These are phyloP conservation scores for Cornus suecica DNA, from an alignment of 148 eudicot species.

Conservation along the genomic window DNA sequence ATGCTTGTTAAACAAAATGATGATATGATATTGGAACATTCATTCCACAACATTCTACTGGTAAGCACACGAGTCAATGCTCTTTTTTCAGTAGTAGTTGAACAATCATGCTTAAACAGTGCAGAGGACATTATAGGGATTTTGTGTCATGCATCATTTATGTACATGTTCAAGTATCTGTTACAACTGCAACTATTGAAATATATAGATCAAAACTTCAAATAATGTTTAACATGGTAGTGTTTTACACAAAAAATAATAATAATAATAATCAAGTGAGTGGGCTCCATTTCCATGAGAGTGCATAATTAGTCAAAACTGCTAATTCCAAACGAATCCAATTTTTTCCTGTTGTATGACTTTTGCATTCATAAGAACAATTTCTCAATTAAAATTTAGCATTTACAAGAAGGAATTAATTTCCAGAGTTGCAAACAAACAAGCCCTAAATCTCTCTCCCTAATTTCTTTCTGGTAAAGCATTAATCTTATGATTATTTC, in stretches of 20 bases:
- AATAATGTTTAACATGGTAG: not conserved
- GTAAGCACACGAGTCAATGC: not conserved
- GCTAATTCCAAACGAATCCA: not conserved
- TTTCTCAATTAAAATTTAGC: not conserved
- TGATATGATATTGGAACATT: constrained; percentile 17
- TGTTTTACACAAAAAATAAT: too few relatives aligned
- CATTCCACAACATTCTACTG: not conserved
- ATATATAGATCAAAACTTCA: not conserved
- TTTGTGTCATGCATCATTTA: not conserved
- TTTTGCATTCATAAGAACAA: not conserved
- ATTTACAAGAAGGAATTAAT: not conserved
- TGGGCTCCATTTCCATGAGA: not conserved
- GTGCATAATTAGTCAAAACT: not conserved
- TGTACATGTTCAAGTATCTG: not conserved
- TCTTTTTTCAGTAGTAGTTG: not conserved
- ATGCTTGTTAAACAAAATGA: not conserved
- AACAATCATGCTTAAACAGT: not conserved
- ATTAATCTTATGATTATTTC: too few relatives aligned
- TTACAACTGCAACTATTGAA: not conserved
- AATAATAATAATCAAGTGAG: too few relatives aligned
- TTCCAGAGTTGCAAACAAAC: not conserved
- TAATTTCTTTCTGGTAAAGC: too few relatives aligned
- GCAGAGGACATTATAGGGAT: not conserved
- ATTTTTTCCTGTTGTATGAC: not conserved
- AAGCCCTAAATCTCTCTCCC: too few relatives aligned